Conservation (phyloP, 2,329 filamentous ascomycete genomes). For the Clarireedia paspali region DNA sequence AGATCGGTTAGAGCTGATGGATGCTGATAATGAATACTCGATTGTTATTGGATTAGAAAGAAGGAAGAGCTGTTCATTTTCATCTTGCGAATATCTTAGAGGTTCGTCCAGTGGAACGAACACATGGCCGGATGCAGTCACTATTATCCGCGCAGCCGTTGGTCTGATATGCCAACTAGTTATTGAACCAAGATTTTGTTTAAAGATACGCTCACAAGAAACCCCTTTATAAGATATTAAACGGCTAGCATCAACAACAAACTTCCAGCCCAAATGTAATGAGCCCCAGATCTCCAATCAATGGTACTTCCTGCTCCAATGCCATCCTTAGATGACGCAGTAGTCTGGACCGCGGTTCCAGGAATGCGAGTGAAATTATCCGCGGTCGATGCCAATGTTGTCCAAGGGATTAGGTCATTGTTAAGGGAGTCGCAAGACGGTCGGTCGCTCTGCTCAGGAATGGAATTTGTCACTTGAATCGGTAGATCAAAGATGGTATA, state of each 20-base stretch:
- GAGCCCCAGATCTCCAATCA: conserved; percentile 29
- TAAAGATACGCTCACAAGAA: background rate
- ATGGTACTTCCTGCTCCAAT: conserved; percentile 27
- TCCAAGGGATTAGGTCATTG: conserved; percentile 42
- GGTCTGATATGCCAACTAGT: no score
- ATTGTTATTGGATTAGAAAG: no score
- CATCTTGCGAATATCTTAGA: no score
- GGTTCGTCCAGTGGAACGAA: no score
- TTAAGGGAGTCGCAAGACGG: conserved; percentile 42
- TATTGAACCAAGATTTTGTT: no score
- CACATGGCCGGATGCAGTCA: no score
- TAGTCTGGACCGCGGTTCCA: conserved; percentile 24
- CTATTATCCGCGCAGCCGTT: no score
- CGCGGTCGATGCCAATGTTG: conserved; percentile 35
- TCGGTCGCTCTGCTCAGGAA: conserved; percentile 37
- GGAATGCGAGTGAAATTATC: conserved; percentile 24
- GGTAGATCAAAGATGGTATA: conserved; percentile 68
- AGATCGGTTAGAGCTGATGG: background rate
- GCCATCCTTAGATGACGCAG: conserved; percentile 29
- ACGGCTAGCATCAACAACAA: conserved; percentile 29
- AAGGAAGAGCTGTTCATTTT: no score
- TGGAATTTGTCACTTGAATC: conserved; percentile 59
- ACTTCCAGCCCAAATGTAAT: conserved; percentile 30
- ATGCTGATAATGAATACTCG: no score
- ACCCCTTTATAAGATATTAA: conserved; percentile 11